phyloP scores from a whole-genome alignment of 106 monocot genomes.

The Chionographis japonica region DNA sequence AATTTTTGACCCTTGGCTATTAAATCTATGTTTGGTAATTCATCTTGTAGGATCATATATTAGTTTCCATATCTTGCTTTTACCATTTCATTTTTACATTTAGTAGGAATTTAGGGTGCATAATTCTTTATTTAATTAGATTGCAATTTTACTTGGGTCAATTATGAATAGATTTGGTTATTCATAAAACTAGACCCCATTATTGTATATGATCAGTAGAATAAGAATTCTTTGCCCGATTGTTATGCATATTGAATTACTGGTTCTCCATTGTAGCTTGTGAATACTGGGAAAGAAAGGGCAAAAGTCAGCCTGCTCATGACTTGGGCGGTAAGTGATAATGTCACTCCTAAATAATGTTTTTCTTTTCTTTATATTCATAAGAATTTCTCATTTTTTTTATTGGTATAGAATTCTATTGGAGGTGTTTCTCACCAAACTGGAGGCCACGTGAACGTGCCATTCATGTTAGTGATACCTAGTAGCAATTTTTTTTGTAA shows the following conservation, averaged over 20 bases:
- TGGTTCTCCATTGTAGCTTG: constrained; percentile 48
- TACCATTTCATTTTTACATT: too few species aligned
- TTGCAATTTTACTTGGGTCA: too few species aligned
- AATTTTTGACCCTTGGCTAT: too few species aligned
- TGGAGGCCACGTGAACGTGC: constrained; percentile 85
- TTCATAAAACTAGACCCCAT: background rate
- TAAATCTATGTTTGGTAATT: too few species aligned
- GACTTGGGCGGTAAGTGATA: constrained; percentile 83
- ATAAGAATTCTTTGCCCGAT: background rate
- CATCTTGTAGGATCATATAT: too few species aligned
- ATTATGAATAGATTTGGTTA: too few species aligned
- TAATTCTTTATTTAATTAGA: too few species aligned
- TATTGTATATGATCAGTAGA: background rate
- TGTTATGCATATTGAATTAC: background rate
- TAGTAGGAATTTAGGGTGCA: too few species aligned
- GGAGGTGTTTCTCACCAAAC: constrained; percentile 88
- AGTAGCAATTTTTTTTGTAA: constrained; percentile 1
- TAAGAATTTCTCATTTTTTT: constrained; percentile 3
- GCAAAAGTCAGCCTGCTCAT: constrained; percentile 97
- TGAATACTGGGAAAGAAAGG: constrained; percentile 95
- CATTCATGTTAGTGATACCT: constrained; percentile 75
- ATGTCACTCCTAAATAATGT: background rate
- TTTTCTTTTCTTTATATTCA: constrained; percentile 2
- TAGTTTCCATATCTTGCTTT: too few species aligned
- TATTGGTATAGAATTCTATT: constrained; percentile 79